A percentile compares a stretch with the other conserved stretches of the same genome.
These are phyloP conservation scores for Mucor lusitanicus DNA, from an alignment of 371 early-diverging fungal genomes.

Conservation along the genomic window DNA sequence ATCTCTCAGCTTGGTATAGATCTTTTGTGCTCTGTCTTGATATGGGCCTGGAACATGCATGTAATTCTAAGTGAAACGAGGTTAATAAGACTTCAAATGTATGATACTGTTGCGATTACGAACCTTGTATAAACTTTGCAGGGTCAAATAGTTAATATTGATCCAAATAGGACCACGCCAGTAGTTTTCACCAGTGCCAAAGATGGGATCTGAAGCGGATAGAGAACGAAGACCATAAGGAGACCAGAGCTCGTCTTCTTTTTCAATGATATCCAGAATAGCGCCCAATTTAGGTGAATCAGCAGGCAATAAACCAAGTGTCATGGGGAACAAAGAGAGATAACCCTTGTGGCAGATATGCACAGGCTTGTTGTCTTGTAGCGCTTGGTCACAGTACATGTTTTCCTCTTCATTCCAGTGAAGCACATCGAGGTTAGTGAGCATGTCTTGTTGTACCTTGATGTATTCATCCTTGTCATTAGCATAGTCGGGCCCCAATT, in stretches of 20 bases:
- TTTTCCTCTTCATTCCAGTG: constrained; percentile 81
- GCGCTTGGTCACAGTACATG: constrained; percentile 80
- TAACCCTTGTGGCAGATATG: constrained; percentile 90
- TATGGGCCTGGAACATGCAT: constrained; percentile 67
- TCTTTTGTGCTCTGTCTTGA: constrained; percentile 64
- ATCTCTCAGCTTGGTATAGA: constrained; percentile 75
- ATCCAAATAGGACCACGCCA: constrained; percentile 98
- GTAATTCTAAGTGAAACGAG: constrained; percentile 58
- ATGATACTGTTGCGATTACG: neutral
- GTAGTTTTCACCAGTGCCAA: constrained; percentile 86
- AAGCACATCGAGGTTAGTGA: constrained; percentile 50
- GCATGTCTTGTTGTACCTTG: constrained; percentile 48
- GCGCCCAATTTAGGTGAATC: constrained; percentile 72
- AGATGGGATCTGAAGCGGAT: constrained; percentile 72
- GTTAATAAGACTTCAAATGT: neutral
- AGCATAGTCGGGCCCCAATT: constrained; percentile 54
- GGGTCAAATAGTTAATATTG: constrained; percentile 87
- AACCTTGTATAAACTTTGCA: constrained; percentile 74
- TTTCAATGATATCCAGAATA: constrained; percentile 74
- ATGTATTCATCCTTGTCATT: constrained; percentile 58
- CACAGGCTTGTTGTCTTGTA: constrained; percentile 51
- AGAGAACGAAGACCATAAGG: constrained; percentile 82
- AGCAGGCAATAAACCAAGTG: constrained; percentile 73
- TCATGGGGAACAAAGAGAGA: constrained; percentile 79
- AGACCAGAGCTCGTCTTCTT: constrained; percentile 82